Evolutionary conservation across 2,329 filamentous ascomycete genomes (phyloP), one percentile per base, ranked within the genome.

Genomic region (Colletotrichum melonis): DNA sequence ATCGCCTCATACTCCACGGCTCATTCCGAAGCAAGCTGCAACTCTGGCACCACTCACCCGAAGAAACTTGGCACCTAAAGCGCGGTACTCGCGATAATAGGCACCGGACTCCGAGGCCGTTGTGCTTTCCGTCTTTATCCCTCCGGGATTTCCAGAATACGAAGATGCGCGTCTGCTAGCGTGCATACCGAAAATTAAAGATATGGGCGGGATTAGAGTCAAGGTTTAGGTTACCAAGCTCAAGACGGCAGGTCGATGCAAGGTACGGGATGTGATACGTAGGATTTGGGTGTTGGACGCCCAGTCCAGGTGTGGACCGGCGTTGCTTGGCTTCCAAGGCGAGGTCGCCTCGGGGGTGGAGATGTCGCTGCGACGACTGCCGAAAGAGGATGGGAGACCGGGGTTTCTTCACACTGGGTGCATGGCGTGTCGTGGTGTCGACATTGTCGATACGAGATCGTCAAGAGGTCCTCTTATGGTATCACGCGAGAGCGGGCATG

Each of bases 211-310:
- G 22, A 46, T 32, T 63, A 24, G 8, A 55, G 46, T 58, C 11
- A 56, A 54, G 24, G 12, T 7, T 19, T 35, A 60, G 24, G 35
- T 38, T 52, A 52, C 70, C 70, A 73, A 49, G 42, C 66, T 65
- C 54, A 73, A 73, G 66, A 69, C 2, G 70, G 70, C 70, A 73
- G 70, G 70, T 73, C 70, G 59, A 7, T 67, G 55, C 42, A 63
- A 52, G 60, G 60, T 22, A 63, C 60, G 5, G 19, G 26, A 24
- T 22, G 59, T 22, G 59, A 42, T 5, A 63, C 38, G 8, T 19
- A 26, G 35, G 35, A 46, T 26, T 14, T 24, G 59, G 38, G n/a
- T 42, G 38, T 16, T 35, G 59, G 38, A 30, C 59, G 38, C 22
- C 59, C 24, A 49, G 22, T 38, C 56, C 49, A 30, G 55, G 11